phyloP scores from a whole-genome alignment of 2,329 filamentous ascomycete genomes.

The Trichoderma guizhouense region DNA sequence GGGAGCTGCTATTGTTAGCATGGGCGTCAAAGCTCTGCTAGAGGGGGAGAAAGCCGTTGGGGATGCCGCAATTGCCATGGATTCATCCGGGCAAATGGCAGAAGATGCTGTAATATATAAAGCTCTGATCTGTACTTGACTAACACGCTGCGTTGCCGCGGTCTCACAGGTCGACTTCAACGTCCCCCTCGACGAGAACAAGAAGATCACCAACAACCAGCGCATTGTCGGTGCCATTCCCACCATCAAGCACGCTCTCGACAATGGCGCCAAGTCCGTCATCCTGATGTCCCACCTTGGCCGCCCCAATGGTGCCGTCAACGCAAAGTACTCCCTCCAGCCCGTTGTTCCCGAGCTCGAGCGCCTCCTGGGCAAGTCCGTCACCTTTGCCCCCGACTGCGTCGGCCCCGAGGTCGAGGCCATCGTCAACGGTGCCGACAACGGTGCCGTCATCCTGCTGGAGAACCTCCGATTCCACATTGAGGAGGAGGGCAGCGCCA shows the following conservation, averaged over 20 bases:
- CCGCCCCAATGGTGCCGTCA: constrained; percentile 84
- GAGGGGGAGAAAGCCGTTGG: background rate
- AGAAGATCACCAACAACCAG: constrained; percentile 97
- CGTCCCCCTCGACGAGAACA: constrained; percentile 88
- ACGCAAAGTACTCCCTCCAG: constrained; percentile 91
- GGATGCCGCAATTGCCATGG: background rate
- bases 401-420: constrained; percentile 89
- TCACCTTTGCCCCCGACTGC: constrained; percentile 85
- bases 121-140: background rate
- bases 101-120: background rate
- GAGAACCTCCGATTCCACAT: constrained; percentile 99
- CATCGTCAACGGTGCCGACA: constrained; percentile 76
- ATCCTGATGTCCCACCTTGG: constrained; percentile 98
- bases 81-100: background rate
- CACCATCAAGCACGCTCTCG: constrained; percentile 91
- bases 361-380: constrained; percentile 79
- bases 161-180: constrained; percentile 93
- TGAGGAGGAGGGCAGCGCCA: constrained; percentile 95
- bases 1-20: background rate
- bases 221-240: constrained; percentile 94
- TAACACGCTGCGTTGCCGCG: background rate
- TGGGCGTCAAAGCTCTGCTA: background rate
- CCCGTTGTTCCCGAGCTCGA: constrained; percentile 88
- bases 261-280: constrained; percentile 86
- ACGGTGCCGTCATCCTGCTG: constrained; percentile 81